phyloP scores from a whole-genome alignment of 306 rosid genomes.

The Styphnolobium japonicum region DNA sequence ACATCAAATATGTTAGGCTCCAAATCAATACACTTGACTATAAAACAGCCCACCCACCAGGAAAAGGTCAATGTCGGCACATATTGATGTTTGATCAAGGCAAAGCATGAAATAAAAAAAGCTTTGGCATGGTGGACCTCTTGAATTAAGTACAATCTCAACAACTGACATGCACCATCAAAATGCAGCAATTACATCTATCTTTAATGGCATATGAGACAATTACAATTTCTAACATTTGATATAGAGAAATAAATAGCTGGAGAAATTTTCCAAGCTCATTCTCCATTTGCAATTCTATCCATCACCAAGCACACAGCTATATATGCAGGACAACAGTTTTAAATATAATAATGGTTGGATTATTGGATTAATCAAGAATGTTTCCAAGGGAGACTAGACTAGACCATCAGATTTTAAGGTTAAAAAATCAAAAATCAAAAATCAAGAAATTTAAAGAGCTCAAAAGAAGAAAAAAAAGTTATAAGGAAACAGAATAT shows the following conservation, averaged over 20 bases:
- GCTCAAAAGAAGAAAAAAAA: neutral
- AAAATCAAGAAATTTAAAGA: neutral
- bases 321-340: neutral
- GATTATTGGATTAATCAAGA: slow-evolving; percentile 6
- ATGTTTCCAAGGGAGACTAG: neutral
- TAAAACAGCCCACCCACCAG: neutral
- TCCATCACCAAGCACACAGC: neutral
- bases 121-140: neutral
- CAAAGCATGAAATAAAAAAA: neutral
- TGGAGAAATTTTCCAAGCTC: neutral
- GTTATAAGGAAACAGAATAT: neutral
- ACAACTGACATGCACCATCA: neutral
- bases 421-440: neutral
- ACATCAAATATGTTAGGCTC: neutral
- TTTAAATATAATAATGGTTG: neutral
- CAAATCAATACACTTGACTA: neutral
- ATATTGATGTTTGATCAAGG: neutral
- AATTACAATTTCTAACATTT: neutral
- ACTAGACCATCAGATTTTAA: slow-evolving; percentile 19
- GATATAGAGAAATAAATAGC: neutral
- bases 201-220: neutral
- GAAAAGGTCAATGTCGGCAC: neutral
- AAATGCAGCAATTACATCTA: neutral
- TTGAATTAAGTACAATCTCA: neutral
- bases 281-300: neutral